phyloP scores from a whole-genome alignment of 78 protist species.

The Parvularia atlantis region DNA sequence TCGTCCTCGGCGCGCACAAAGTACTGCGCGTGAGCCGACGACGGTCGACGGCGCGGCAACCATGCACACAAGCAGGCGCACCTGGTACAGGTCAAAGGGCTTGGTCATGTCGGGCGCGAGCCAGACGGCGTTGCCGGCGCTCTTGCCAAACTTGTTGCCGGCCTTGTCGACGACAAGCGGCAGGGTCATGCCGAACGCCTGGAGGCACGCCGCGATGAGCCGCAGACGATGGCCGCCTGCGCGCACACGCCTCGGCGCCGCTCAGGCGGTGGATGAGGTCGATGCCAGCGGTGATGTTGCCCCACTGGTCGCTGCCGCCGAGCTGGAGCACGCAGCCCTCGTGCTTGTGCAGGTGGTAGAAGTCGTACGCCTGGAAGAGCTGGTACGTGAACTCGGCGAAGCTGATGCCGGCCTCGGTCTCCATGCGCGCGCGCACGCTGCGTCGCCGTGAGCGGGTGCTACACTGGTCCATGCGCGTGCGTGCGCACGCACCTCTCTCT shows the following conservation, averaged over 20 bases:
- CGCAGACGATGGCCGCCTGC: too few species aligned
- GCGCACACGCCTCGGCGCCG: too few species aligned
- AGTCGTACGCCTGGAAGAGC: conserved; percentile 67
- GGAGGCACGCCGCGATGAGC: not conserved
- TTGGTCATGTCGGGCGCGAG: conserved; percentile 41
- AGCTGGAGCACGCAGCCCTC: conserved; percentile 48
- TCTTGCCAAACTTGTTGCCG: conserved; percentile 67
- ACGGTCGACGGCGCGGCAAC: not conserved
- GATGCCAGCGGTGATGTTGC: conserved; percentile 70
- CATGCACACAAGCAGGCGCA: not conserved
- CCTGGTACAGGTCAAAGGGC: conserved; percentile 52
- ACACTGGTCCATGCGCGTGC: too few species aligned
- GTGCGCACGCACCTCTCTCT: conserved; percentile 20
- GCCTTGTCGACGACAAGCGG: conserved; percentile 48
- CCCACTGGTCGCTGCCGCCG: conserved; percentile 89
- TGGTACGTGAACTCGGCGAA: conserved; percentile 73
- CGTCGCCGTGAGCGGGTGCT: too few species aligned
- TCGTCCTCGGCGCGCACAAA: not conserved
- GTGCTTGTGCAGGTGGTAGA: conserved; percentile 23
- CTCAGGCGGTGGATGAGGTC: conserved; percentile 25
- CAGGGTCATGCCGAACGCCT: conserved; percentile 47
- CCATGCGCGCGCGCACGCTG: not conserved
- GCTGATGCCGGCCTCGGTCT: conserved; percentile 42
- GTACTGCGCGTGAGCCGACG: not conserved
- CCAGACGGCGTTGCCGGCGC: conserved; percentile 71